Evolutionary conservation across 2,329 filamentous ascomycete genomes (phyloP).

Genomic region (Claviceps lovelessii): DNA sequence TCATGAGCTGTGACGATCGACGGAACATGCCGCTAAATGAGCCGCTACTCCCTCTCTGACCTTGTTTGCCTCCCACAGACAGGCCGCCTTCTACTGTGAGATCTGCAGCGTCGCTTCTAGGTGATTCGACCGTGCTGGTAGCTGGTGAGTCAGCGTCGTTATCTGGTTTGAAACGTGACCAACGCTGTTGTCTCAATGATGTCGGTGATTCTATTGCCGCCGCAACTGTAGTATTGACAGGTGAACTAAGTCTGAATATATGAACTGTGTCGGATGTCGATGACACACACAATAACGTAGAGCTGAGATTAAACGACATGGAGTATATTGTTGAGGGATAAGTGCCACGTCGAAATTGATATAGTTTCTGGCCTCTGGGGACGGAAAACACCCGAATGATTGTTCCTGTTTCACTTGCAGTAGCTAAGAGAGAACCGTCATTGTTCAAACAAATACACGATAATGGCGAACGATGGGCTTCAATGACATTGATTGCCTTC

Average conservation of each 20-base stretch:
- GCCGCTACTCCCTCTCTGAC: slow-evolving; percentile 44
- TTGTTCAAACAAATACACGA: slow-evolving; percentile 85
- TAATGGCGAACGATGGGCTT: slow-evolving; percentile 83
- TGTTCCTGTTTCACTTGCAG: slow-evolving; percentile 91
- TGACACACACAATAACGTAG: slow-evolving; percentile 85
- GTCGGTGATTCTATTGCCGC: slow-evolving; percentile 24
- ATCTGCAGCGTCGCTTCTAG: slow-evolving; percentile 34
- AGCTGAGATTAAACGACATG: slow-evolving; percentile 96
- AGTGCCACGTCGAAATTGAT: slow-evolving; percentile 88
- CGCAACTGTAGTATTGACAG: slow-evolving; percentile 25
- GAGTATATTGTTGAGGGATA: slow-evolving; percentile 94
- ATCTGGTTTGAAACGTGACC: slow-evolving; percentile 37
- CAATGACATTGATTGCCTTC: slow-evolving; percentile 88
- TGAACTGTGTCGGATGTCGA: slow-evolving; percentile 94
- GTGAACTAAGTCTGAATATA: slow-evolving; percentile 66
- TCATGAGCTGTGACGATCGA: slow-evolving; percentile 89
- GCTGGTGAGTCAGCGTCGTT: slow-evolving; percentile 28
- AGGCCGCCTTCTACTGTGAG: slow-evolving; percentile 13
- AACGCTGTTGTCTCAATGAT: slow-evolving; percentile 34
- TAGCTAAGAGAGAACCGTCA: slow-evolving; percentile 82
- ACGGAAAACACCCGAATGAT: slow-evolving; percentile 94
- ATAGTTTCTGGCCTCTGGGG: slow-evolving; percentile 80
- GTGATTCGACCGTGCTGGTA: slow-evolving; percentile 38
- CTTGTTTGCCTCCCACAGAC: slow-evolving; percentile 13
- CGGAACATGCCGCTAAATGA: slow-evolving; percentile 82